Evolutionary conservation across 768 basidiomycete genomes (phyloP), one percentile per base, ranked within the genome.

Genomic region (Lactarius akahatsu): DNA sequence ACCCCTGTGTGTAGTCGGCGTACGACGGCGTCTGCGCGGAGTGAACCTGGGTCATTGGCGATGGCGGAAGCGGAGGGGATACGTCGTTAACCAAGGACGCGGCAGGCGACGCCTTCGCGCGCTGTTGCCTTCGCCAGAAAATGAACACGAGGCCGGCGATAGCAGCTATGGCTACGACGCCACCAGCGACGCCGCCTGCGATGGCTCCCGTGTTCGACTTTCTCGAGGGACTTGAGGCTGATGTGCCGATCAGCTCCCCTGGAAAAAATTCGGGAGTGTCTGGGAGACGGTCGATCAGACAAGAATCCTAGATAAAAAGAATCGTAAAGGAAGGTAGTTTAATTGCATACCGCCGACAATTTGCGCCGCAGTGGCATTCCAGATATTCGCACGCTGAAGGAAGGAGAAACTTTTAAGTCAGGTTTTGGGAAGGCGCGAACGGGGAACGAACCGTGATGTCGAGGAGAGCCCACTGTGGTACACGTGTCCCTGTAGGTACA

Each of bases 381-480:
- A 67, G 40, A 20, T 43, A 11, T 54, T 43, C 7, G 28, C 38
- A 30, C 4, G 3, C 65, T 66, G 32, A 9, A 15, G 38, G 15
- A 18, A 9, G 56, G 30, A 4, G 16, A 52, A 2, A 38, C 36
- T 13, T 11, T 38, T 28, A 20, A 10, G 28, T 18, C 13, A 6
- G 10, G 4, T 23, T 11, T 54, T 28, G 26, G 10, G 15, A 11
- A 26, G 23, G 28, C 23, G 16, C 26, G 4, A 54, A 16, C 10
- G 23, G 13, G 11, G 26, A 30, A 58, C 65, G 36, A 34, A 66
- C 65, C 32, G 61, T 62, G 38, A 54, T 3, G 7, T 66, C 57
- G 0, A 62, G 6, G 47, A 66, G 65, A n/a, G 61, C 61, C 65
- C 65, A 66, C 7, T 28, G 28, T 7, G 61, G 66, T 11, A 67